These are phyloP conservation scores for Neonectria faginata DNA, from an alignment of 2,329 filamentous ascomycete species.

Conservation along the genomic window DNA sequence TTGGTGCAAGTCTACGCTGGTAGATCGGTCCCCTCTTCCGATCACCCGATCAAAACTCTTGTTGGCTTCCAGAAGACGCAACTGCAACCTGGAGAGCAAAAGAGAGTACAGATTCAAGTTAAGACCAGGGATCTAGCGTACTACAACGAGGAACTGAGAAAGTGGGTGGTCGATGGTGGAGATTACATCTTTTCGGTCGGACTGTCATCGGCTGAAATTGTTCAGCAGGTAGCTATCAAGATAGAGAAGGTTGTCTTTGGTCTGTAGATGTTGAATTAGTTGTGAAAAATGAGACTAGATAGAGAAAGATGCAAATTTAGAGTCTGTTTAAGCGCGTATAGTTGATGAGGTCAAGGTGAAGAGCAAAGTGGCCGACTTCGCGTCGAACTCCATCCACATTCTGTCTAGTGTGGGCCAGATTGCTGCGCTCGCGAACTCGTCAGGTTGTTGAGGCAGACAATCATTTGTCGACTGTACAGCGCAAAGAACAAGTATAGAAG, in stretches of 20 bases:
- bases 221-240: background rate
- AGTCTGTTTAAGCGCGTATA: background rate
- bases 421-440: too few species aligned
- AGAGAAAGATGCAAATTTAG: background rate
- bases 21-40: slow-evolving; percentile 13
- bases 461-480: too few species aligned
- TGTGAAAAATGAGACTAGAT: background rate
- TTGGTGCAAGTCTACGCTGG: slow-evolving; percentile 66
- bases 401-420: too few species aligned
- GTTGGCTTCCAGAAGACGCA: slow-evolving; percentile 48
- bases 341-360: too few species aligned
- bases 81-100: slow-evolving; percentile 38
- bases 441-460: too few species aligned
- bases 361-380: too few species aligned
- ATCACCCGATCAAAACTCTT: slow-evolving; percentile 47
- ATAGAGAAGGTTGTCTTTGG: slow-evolving; percentile 7
- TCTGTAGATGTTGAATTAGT: background rate
- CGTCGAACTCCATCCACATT: too few species aligned
- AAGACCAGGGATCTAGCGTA: slow-evolving; percentile 44
- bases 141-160: slow-evolving; percentile 39
- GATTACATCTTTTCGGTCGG: slow-evolving; percentile 46
- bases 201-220: slow-evolving; percentile 41
- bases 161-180: slow-evolving; percentile 46
- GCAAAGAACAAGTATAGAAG: background rate
- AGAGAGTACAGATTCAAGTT: slow-evolving; percentile 30